Evolutionary conservation across 2,329 filamentous ascomycete genomes (phyloP), one percentile per base, ranked within the genome.

Genomic region (Aaosphaeria arxii): DNA sequence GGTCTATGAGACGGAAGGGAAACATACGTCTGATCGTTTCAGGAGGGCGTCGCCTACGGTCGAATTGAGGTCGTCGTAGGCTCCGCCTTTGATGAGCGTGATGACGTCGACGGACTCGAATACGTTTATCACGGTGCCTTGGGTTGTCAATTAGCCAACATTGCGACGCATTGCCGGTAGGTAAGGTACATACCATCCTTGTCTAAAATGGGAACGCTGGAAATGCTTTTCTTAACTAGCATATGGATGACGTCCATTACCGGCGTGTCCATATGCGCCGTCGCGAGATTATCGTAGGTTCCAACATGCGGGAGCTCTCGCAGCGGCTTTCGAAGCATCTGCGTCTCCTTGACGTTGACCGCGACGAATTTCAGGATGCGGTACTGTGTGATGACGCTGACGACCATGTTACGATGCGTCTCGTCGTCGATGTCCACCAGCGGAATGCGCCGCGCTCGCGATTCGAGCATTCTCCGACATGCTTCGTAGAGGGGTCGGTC

Each of bases 101-200:
- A 99, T 96, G 51, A 99, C 91, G 71, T 99, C 94, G 44, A 99
- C 91, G 1, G 94, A 89, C 74, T 99, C 95, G 63, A 99, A 99
- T 7, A 97, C 91, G 64, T 99, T 99, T 54, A 97, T 83, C 0
- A 99, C 84, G 31, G 82, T 76, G 44, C 83, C 84, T 82, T 60
- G 1, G 30, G 2, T 46, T 40, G 39, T 40, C 39, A 40, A 17
- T 24, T 7, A 7, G 17, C 17, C 39, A 9, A 9, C 7, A n/a
- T 36, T 7, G 33, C 7, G 7, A 7, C 39, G 7, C 17, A 40
- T 9, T 9, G 17, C 7, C n/a, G n/a, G n/a, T n/a, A n/a, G 33
- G 33, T 36, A 2, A 24, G 17, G 33, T n/a, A 36, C 33, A 49
- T 69, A 81, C 71, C 83, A 75, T 90, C 83, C 43, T 81, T 81